Conservation (phyloP, 2,329 filamentous ascomycete species). For the Stachybotrys echinatus region DNA sequence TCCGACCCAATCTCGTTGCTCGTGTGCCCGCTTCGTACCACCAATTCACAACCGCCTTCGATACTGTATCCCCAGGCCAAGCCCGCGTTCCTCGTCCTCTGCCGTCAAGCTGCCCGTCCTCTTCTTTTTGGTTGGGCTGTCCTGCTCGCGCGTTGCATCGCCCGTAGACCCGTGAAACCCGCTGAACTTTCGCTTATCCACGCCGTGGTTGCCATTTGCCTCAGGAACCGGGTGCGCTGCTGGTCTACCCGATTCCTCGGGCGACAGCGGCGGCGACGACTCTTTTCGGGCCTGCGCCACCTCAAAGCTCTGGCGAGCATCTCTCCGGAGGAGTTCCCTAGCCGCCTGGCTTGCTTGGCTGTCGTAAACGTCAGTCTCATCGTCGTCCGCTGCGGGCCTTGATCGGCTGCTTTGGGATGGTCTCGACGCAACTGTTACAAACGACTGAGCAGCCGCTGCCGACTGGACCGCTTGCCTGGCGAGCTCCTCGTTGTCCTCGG, state of each 20-base stretch:
- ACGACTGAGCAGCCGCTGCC: slow-evolving; percentile 41
- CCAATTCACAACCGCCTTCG: no score
- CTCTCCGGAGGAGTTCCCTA: slow-evolving; percentile 65
- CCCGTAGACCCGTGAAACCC: slow-evolving; percentile 22
- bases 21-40: no score
- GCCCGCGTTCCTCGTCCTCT: slow-evolving; percentile 27
- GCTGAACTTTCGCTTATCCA: slow-evolving; percentile 48
- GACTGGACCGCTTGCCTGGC: slow-evolving; percentile 49
- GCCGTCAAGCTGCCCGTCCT: slow-evolving; percentile 33
- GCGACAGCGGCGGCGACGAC: slow-evolving; percentile 35
- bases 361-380: slow-evolving; percentile 53
- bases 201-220: slow-evolving; percentile 14
- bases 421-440: slow-evolving; percentile 17
- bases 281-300: slow-evolving; percentile 38
- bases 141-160: slow-evolving; percentile 25
- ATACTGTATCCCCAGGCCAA: slow-evolving; percentile 53
- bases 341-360: slow-evolving; percentile 76
- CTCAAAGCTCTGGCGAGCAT: slow-evolving; percentile 48
- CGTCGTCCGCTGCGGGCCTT: slow-evolving; percentile 6
- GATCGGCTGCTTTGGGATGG: slow-evolving; percentile 20
- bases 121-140: slow-evolving; percentile 48
- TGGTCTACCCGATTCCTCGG: slow-evolving; percentile 38
- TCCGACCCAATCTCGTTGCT: no score
- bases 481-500: slow-evolving; percentile 54
- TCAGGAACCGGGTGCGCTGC: slow-evolving; percentile 38